phyloP scores from a whole-genome alignment of 495 filamentous ascomycete genomes.

The Xylaria intraflava region DNA sequence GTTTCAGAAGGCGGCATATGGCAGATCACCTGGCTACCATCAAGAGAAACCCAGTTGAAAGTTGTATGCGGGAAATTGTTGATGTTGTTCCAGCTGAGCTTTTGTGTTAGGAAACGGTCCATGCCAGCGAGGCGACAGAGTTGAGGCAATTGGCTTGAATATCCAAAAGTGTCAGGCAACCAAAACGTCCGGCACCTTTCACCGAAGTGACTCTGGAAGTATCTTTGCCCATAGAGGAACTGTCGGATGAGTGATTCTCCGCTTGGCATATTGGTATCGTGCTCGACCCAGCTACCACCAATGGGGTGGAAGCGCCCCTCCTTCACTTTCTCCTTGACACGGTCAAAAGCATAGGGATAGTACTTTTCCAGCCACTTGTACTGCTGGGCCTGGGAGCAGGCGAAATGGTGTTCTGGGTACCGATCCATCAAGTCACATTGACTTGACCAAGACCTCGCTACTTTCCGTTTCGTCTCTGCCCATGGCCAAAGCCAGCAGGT shows the following conservation, averaged over 20 bases:
- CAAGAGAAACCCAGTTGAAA: conserved; percentile 94
- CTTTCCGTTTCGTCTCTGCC: conserved; percentile 97
- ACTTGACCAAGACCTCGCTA: conserved; percentile 91
- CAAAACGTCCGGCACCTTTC: conserved; percentile 87
- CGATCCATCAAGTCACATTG: conserved; percentile 91
- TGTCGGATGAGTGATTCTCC: conserved; percentile 94
- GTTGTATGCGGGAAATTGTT: conserved; percentile 98
- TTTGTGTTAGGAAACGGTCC: conserved; percentile 94
- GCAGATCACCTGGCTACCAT: conserved; percentile 92
- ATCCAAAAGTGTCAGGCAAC: conserved; percentile 97
- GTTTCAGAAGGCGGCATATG: conserved; percentile 95
- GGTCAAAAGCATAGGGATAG: conserved; percentile 81
- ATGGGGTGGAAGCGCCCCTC: conserved; percentile 89
- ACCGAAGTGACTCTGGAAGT: conserved; percentile 90
- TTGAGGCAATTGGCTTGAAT: conserved; percentile 90
- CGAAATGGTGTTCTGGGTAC: conserved; percentile 90
- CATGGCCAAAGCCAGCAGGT: conserved; percentile 98
- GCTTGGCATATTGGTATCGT: conserved; percentile 94
- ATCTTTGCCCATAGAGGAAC: conserved; percentile 89
- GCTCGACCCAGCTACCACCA: conserved; percentile 97
- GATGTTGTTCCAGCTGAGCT: conserved; percentile 91
- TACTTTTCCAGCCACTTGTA: conserved; percentile 93
- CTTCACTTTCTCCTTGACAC: conserved; percentile 84
- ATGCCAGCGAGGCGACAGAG: conserved; percentile 87
- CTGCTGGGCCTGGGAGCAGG: conserved; percentile 88